phyloP scores from a whole-genome alignment of 139 green algal species.

The Medakamo hakoo region DNA sequence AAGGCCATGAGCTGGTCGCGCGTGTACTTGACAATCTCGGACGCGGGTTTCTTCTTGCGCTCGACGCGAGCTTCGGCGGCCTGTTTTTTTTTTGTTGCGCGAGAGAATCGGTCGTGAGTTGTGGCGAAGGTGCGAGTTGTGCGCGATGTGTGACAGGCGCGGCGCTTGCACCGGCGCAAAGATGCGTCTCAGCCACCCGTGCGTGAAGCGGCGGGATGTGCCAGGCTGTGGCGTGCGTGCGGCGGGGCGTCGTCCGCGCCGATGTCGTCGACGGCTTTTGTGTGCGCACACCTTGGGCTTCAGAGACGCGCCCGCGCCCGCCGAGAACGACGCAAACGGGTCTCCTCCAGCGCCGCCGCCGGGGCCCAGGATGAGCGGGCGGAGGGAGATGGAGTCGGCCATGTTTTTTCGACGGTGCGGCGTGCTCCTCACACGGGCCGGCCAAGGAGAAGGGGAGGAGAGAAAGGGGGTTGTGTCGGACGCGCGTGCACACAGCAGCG shows the following conservation, averaged over 20 bases:
- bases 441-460: too few species aligned
- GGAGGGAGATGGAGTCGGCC: too few species aligned
- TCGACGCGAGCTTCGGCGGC: not conserved
- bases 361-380: slow-evolving; percentile 36
- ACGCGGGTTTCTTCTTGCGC: slow-evolving; percentile 2
- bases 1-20: slow-evolving; percentile 9
- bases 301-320: slow-evolving; percentile 41
- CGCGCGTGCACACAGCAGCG: too few species aligned
- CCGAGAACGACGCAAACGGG: slow-evolving; percentile 52
- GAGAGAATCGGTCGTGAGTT: too few species aligned
- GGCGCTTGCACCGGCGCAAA: not conserved
- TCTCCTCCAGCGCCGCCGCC: slow-evolving; percentile 28
- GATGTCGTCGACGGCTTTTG: not conserved
- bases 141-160: too few species aligned
- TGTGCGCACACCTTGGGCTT: slow-evolving; percentile 29
- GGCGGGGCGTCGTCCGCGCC: not conserved
- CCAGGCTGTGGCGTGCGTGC: not conserved
- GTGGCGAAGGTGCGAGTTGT: too few species aligned
- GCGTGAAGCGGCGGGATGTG: not conserved
- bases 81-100: too few species aligned
- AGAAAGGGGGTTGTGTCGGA: too few species aligned
- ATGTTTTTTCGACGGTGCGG: too few species aligned
- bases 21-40: slow-evolving; percentile 12
- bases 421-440: too few species aligned
- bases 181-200: not conserved